Conservation (phyloP, 805 yeast genomes). For the Brettanomyces custersianus region DNA sequence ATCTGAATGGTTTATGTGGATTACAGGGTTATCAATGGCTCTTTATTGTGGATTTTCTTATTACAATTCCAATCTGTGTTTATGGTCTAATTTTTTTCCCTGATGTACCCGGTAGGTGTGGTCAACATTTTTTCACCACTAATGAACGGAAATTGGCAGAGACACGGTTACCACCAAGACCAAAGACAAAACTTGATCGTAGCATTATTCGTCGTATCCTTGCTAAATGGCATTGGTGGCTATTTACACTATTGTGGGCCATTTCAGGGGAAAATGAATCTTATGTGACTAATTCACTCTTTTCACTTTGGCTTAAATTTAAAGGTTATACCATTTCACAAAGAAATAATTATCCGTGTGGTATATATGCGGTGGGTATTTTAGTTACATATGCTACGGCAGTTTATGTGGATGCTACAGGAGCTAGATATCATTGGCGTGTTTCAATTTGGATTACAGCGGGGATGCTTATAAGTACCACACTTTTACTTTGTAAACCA, state of each 20-base stretch:
- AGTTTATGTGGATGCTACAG: slow-evolving; percentile 28
- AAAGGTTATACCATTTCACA: slow-evolving; percentile 32
- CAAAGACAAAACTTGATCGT: slow-evolving; percentile 8
- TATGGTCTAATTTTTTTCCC: slow-evolving; percentile 51
- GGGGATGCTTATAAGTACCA: slow-evolving; percentile 29
- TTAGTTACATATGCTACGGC: slow-evolving; percentile 32
- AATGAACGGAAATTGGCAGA: slow-evolving; percentile 12
- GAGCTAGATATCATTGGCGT: slow-evolving; percentile 16
- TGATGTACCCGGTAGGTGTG: slow-evolving; percentile 27
- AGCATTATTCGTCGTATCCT: slow-evolving; percentile 36
- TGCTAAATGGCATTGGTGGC: slow-evolving; percentile 47
- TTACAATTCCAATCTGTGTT: slow-evolving; percentile 48
- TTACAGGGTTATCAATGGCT: slow-evolving; percentile 62
- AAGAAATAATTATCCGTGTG: slow-evolving; percentile 43
- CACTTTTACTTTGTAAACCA: slow-evolving; percentile 41
- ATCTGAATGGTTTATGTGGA: slow-evolving; percentile 40
- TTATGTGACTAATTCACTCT: slow-evolving; percentile 26
- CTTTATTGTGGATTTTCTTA: slow-evolving; percentile 52
- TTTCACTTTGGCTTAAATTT: slow-evolving; percentile 37
- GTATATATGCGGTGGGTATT: slow-evolving; percentile 42
- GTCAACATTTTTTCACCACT: slow-evolving; percentile 3
- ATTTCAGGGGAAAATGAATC: slow-evolving; percentile 4
- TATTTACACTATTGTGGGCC: slow-evolving; percentile 38
- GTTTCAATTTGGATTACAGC: slow-evolving; percentile 4
- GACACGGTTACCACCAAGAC: slow-evolving; percentile 29